Conservation (phyloP, 768 basidiomycete genomes). For the Suillus ampliporus region DNA sequence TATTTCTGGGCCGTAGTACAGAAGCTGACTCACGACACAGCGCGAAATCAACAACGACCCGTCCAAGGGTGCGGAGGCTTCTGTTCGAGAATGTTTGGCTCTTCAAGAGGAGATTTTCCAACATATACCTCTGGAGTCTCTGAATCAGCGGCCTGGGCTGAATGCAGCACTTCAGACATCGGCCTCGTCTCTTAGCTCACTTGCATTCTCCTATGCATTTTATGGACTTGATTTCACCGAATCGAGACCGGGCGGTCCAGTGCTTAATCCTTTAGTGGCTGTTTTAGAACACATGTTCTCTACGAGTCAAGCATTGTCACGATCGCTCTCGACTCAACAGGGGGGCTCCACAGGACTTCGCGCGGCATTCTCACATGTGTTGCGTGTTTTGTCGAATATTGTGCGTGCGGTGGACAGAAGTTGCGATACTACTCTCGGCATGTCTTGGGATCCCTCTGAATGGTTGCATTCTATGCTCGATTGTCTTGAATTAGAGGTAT, state of each 20-base stretch:
- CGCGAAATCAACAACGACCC: slow-evolving; percentile 43
- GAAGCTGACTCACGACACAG: slow-evolving; percentile 29
- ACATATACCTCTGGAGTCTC: slow-evolving; percentile 53
- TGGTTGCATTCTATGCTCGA: slow-evolving; percentile 68
- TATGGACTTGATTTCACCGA: slow-evolving; percentile 53
- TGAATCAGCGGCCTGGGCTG: slow-evolving; percentile 57
- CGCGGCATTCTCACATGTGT: slow-evolving; percentile 56
- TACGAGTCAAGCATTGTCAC: slow-evolving; percentile 53
- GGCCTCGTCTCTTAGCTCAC: slow-evolving; percentile 44
- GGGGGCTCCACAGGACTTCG: slow-evolving; percentile 43
- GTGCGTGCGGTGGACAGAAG: slow-evolving; percentile 46
- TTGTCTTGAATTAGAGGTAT: slow-evolving; percentile 61
- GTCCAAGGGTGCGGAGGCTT: slow-evolving; percentile 39
- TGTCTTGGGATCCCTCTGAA: slow-evolving; percentile 63
- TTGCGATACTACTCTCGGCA: slow-evolving; percentile 35
- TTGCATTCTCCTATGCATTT: slow-evolving; percentile 64
- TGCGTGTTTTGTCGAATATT: slow-evolving; percentile 58
- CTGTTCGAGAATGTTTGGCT: slow-evolving; percentile 49
- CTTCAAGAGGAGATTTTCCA: slow-evolving; percentile 60
- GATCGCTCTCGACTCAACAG: slow-evolving; percentile 38
- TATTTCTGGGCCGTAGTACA: not conserved
- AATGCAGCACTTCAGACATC: slow-evolving; percentile 41
- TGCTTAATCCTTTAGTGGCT: slow-evolving; percentile 56
- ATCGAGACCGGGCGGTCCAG: slow-evolving; percentile 29
- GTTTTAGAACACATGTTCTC: slow-evolving; percentile 60